A percentile compares a stretch with the other conserved stretches of the same genome.
Evolutionary conservation across 352 stramenopile species (phyloP).

Genomic region (Globisporangium cederbergense): DNA sequence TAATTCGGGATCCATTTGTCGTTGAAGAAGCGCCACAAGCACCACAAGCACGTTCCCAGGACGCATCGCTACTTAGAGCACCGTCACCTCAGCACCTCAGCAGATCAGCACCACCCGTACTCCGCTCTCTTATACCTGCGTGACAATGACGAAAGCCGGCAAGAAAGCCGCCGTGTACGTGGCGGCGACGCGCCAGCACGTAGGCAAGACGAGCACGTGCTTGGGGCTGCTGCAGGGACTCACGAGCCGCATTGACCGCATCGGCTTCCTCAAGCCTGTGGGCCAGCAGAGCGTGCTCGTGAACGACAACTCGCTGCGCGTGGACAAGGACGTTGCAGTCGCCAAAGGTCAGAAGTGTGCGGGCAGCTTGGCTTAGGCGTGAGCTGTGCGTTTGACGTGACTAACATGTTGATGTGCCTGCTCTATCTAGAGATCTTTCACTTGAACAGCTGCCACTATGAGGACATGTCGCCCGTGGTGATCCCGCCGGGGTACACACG

Average conservation of each 20-base stretch:
- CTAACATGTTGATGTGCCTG: background rate
- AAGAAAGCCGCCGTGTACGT: conserved; percentile 76
- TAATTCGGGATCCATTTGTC: background rate
- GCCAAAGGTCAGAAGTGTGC: conserved; percentile 70
- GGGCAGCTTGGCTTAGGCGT: background rate
- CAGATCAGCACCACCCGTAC: no score
- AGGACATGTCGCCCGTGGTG: conserved; percentile 95
- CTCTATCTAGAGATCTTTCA: conserved; percentile 88
- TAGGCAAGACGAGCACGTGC: conserved; percentile 92
- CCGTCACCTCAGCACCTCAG: no score
- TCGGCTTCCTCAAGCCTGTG: conserved; percentile 95
- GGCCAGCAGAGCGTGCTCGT: conserved; percentile 90
- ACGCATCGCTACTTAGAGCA: background rate
- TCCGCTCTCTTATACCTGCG: background rate
- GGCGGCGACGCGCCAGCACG: conserved; percentile 86
- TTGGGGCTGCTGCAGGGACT: conserved; percentile 93
- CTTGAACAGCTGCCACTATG: conserved; percentile 90
- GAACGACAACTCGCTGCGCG: conserved; percentile 55
- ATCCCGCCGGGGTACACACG: conserved; percentile 95
- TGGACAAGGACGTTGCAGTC: conserved; percentile 90
- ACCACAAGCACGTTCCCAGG: background rate
- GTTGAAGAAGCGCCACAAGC: background rate
- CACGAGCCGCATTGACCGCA: conserved; percentile 85
- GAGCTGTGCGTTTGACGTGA: conserved; percentile 33
- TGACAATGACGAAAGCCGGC: background rate